Percentiles rank a stretch among this genome's conserved stretches.
Evolutionary conservation across 768 basidiomycete species (phyloP).

Genomic region (Tulasnella sp.): DNA sequence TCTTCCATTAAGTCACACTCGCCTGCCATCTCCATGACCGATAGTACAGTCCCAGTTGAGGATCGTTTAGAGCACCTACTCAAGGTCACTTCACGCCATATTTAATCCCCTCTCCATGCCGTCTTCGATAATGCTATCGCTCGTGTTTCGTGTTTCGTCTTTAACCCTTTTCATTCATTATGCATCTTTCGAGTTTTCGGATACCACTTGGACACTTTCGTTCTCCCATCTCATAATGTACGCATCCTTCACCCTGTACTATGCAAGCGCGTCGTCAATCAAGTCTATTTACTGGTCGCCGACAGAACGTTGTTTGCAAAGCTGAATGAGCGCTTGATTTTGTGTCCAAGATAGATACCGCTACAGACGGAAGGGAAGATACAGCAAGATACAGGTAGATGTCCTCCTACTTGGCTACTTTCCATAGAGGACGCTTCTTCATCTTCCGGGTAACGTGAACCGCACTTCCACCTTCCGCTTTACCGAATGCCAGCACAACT

Average conservation of each 20-base stretch:
- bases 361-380: background rate
- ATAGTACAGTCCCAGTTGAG: conserved; percentile 63
- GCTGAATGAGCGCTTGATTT: background rate
- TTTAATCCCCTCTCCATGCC: conserved; percentile 27
- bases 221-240: background rate
- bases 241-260: background rate
- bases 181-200: background rate
- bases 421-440: conserved; percentile 50
- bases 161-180: background rate
- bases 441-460: conserved; percentile 85
- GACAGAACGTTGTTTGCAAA: background rate
- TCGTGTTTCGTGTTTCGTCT: conserved; percentile 12
- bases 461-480: conserved; percentile 52
- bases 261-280: background rate
- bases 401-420: conserved; percentile 32
- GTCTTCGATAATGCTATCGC: conserved; percentile 22
- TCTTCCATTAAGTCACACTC: background rate
- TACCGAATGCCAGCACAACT: conserved; percentile 86
- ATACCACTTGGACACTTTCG: background rate
- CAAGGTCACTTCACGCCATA: conserved; percentile 4
- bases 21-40: conserved; percentile 29
- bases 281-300: background rate
- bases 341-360: background rate
- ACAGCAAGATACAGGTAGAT: background rate
- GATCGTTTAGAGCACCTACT: conserved; percentile 65